A percentile compares a stretch with the other conserved stretches of the same genome.
Evolutionary conservation across 768 basidiomycete genomes (phyloP).

Genomic region (Amanita subjunquillea): DNA sequence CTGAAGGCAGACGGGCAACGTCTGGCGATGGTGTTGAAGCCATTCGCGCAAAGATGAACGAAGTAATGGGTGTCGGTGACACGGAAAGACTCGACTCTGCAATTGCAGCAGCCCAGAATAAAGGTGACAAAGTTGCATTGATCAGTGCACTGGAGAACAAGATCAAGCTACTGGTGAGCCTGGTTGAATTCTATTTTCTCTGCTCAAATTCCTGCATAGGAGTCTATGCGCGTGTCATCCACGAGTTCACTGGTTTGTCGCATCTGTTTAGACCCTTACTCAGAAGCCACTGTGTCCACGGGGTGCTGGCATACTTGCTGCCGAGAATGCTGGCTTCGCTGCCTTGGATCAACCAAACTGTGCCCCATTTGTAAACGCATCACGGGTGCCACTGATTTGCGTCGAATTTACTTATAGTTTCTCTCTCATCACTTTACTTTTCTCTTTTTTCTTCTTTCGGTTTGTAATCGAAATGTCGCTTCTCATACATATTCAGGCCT

Average conservation of each 20-base stretch:
- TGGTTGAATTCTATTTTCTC: neutral
- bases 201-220: constrained; percentile 20
- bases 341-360: constrained; percentile 70
- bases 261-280: constrained; percentile 71
- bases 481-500: neutral
- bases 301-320: constrained; percentile 89
- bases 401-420: constrained; percentile 58
- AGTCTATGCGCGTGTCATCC: constrained; percentile 29
- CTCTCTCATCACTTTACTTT: neutral
- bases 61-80: constrained; percentile 30
- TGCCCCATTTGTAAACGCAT: constrained; percentile 87
- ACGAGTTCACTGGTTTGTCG: constrained; percentile 48
- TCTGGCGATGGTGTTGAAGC: constrained; percentile 4
- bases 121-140: constrained; percentile 36
- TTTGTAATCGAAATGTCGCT: neutral
- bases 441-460: neutral
- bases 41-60: constrained; percentile 25
- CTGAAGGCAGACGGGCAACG: constrained; percentile 28
- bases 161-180: constrained; percentile 42
- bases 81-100: constrained; percentile 36
- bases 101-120: constrained; percentile 37
- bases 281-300: constrained; percentile 69
- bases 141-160: constrained; percentile 53
- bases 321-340: constrained; percentile 75
- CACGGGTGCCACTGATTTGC: constrained; percentile 63